Base-by-base conservation (phyloP, 1,139 yeast species). In the Candida mesenterica region DNA sequence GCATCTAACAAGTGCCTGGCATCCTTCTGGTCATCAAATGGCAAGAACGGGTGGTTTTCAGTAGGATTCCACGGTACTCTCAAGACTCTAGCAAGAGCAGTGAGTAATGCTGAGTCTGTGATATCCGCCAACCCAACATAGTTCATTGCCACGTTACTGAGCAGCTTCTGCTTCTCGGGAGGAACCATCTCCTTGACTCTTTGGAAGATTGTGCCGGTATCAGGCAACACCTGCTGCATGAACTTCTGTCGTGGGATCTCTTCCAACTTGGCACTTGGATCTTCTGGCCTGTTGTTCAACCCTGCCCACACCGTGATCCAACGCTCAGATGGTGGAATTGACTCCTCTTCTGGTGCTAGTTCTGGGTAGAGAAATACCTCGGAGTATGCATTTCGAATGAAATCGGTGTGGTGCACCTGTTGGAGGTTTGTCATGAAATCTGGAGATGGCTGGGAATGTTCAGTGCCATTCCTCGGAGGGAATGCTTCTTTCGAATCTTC, bases 51-150 rank as follows among this genome's bases (percentile, higher is more conserved):
- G 31, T 55, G 50, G 30, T 61, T 55, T 24, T 57, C 53, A 1
- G 75, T 63, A 3, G 73, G 71, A 39, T 69, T 66, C 73, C 74
- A 69, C 2, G 72, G 68, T 30, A 68, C 52, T 42, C 69, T 75
- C 17, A 69, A 52, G 2, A 66, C 57, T 24, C 76, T 46, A 2
- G 74, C 72, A 48, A 69, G 46, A 1, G 75, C 67, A 10, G 76
- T 69, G 28, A 70, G 54, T 15, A 70, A 52, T 5, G 63, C 71
- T 8, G 68, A 55, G 45, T 70, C 76, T 6, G 70, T 59, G 17
- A 68, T 44, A 36, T 65, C 63, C 1, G 69, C 74, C 34, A 70
- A 48, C 0, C 72, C 75, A 4, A 68, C 58, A 36, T 49, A 61
- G 38, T 68, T 67, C 45, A 47, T 61, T 16, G 48, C 49, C 2